phyloP scores from a whole-genome alignment of 1,284 basidiomycete species.

The Cystobasidiaceae sp. region DNA sequence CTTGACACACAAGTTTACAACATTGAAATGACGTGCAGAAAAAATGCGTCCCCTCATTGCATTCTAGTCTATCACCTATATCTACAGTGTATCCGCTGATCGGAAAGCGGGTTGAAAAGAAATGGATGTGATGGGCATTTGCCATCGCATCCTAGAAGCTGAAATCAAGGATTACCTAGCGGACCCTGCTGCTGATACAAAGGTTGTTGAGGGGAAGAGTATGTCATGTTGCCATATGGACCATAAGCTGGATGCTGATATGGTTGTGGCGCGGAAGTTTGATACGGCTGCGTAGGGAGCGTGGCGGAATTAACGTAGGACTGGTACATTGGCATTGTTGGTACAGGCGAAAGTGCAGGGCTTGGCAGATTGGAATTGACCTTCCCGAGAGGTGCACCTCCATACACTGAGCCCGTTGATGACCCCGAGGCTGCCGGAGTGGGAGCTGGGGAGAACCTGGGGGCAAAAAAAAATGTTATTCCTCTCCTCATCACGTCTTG shows the following conservation, averaged over 20 bases:
- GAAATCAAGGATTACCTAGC: not conserved
- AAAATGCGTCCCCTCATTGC: no score
- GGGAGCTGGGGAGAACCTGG: not conserved
- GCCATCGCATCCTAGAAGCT: not conserved
- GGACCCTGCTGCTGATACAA: not conserved
- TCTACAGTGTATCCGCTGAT: no score
- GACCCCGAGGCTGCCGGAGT: not conserved
- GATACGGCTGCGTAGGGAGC: not conserved
- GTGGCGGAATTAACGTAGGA: not conserved
- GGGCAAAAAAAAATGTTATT: not conserved
- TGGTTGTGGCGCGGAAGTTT: not conserved
- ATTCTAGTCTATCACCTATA: no score
- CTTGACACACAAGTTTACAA: no score
- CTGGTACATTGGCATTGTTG: not conserved
- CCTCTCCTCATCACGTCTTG: not conserved
- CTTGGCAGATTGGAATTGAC: not conserved
- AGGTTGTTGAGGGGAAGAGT: not conserved
- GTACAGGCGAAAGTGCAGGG: not conserved
- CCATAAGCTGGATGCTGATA: not conserved
- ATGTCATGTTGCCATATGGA: not conserved
- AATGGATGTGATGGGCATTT: not conserved
- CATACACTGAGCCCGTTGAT: not conserved
- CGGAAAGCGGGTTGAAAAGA: not conserved
- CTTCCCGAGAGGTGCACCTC: not conserved
- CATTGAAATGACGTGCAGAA: no score